Base-by-base conservation (phyloP, 2,329 filamentous ascomycete species). In the Escovopsis sp. region DNA sequence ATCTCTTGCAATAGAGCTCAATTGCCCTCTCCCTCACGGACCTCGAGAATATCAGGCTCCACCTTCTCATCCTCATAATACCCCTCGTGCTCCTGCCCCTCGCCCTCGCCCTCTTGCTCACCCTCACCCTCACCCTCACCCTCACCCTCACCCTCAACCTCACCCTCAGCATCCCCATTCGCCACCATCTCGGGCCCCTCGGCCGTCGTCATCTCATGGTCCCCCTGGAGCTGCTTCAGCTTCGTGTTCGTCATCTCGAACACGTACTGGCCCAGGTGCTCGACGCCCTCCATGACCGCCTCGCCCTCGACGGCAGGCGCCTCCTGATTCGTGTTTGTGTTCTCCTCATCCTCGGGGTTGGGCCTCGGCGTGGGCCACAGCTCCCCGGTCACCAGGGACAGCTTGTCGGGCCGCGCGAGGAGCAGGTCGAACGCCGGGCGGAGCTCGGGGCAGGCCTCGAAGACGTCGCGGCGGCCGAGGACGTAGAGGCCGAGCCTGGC, bases 251-350 rank as follows among this genome's bases (percentile, higher is more conserved):
- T 94, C 86, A 98, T 98, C 60, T 98, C 85, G 57, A 77, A 94
- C 16, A 98, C 89, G 59, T 95, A 98, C 62, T 94, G 83, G 0
- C 91, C 91, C 31, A 98, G 62, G 64, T 98, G 91, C 65, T 98
- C 89, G 1, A 96, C 80, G 30, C 83, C 76, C 52, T 89, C 84
- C 84, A 98, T 96, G 15, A 76, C 69, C 1, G 78, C 80, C 52
- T 75, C 71, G 11, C 71, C 71, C 2, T 68, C 63, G 7, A 74
- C 65, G 7, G 65, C 56, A 6, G 48, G 48, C 4, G 52, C 53
- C 37, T 69, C 68, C 8, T 30, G 8, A 11, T 30, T 30, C 5
- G 64, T 8, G 27, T 30, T 11, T 4, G 27, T 8, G 8, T 9
- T 30, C 8, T 30, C 11, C 8, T 30, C 27, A 4, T 30, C 27